Conservation (phyloP, 345 rosid genomes). For the Bruguiera gymnorhiza region DNA sequence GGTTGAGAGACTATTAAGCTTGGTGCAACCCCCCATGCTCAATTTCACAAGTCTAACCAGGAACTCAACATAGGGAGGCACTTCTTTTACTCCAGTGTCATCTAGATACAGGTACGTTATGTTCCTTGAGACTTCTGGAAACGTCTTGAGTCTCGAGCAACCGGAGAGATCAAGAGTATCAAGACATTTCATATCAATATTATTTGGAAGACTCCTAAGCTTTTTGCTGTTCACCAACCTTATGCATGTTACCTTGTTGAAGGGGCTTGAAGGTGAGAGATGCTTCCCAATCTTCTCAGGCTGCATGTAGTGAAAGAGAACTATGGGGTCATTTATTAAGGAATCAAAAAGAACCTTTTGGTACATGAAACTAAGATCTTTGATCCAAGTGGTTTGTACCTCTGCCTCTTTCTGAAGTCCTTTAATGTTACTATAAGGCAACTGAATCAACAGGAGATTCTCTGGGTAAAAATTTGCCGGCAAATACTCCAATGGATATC, state of each 20-base stretch:
- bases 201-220: slow-evolving; percentile 6
- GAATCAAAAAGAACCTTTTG: too few species aligned
- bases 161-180: slow-evolving; percentile 13
- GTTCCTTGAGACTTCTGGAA: slow-evolving; percentile 5
- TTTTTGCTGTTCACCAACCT: neutral
- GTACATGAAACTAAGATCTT: neutral
- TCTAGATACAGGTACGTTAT: neutral
- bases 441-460: slow-evolving; percentile 10
- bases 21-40: slow-evolving; percentile 11
- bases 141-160: slow-evolving; percentile 1
- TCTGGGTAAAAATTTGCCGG: slow-evolving; percentile 7
- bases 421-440: slow-evolving; percentile 1
- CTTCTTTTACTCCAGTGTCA: slow-evolving; percentile 3
- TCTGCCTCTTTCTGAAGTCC: neutral
- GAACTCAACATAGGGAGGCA: slow-evolving; percentile 2
- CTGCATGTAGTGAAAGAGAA: too few species aligned
- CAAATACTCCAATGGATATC: slow-evolving; percentile 8
- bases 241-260: neutral
- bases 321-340: too few species aligned
- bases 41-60: slow-evolving; percentile 6
- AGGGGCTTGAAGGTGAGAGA: too few species aligned
- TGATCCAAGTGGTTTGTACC: neutral
- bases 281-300: too few species aligned
- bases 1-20: slow-evolving; percentile 4
- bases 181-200: neutral